Evolutionary conservation across 345 rosid genomes (phyloP), one percentile per base, ranked within the genome.

Genomic region (Mallotus nudiflorus): DNA sequence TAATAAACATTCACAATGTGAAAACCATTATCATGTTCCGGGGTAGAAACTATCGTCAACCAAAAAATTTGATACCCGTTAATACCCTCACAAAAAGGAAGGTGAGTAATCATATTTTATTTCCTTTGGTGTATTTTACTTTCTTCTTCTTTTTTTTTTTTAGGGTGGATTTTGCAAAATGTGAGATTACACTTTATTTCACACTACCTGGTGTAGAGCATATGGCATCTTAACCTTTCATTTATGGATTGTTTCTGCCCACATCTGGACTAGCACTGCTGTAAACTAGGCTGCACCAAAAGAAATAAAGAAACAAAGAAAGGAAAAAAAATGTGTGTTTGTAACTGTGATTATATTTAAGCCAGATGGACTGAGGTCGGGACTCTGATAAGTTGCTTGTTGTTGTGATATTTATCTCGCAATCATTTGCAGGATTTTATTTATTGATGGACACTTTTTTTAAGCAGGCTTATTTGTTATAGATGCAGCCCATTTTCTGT

Each of bases 1-100:
- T 85, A 66, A 81, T 91, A 50, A 90, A 94, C 66, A 48, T 91
- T 73, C 97, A 94, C 69, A 87, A 94, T 44, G 95, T 88, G 64
- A 94, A 94, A 80, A 94, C 97, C 2, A 87, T 94, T 68, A 91
- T 94, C 80, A 94, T 94, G 98, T 94, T 87, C 61, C 95, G 97
- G 33, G 98, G 98, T 59, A 87, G 98, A 84, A 94, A 94, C 82
- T 94, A 94, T 78, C 91, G 96, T 64, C 98, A 91, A 78, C 98
- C 97, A 9, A 94, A 88, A 73, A 86, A 83, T 84, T 80, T 94
- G 61, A 94, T 94, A 66, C 97, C 98, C n/a, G 79, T 94, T 75
- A 94, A 94, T 64, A 91, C 98, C 42, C 93, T 94, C 72, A 94
- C 98, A 12, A 94, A 91, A 78, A 87, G 98, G 29, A 94, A 94